Conservation (phyloP, 2,329 filamentous ascomycete species). For the Dryadomyces quercivorus region DNA sequence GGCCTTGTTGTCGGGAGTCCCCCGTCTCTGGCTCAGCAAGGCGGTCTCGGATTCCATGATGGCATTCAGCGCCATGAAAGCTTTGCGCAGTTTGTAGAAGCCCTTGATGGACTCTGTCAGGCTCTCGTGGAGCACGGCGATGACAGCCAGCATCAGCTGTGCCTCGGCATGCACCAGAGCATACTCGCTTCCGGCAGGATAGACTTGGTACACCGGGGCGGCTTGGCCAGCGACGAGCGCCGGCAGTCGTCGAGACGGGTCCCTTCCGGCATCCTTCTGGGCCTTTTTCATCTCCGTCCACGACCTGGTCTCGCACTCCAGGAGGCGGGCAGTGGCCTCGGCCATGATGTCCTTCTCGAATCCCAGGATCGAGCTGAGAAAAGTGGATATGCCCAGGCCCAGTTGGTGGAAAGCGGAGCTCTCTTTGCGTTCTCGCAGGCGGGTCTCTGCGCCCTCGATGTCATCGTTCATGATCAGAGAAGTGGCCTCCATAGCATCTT, state of each 20-base stretch:
- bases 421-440: constrained; percentile 58
- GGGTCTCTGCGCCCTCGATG: constrained; percentile 68
- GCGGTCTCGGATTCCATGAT: constrained; percentile 62
- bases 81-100: constrained; percentile 86
- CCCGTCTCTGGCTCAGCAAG: constrained; percentile 3
- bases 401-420: constrained; percentile 82
- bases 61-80: constrained; percentile 68
- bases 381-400: constrained; percentile 68
- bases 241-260: too few relatives aligned
- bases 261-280: constrained; percentile 38
- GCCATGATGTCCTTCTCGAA: constrained; percentile 89
- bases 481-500: constrained; percentile 51
- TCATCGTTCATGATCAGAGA: constrained; percentile 79
- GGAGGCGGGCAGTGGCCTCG: constrained; percentile 61
- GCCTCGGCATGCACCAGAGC: constrained; percentile 73
- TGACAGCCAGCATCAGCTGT: constrained; percentile 79
- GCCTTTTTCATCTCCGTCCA: constrained; percentile 66
- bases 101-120: constrained; percentile 82
- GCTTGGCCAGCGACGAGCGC: neutral
- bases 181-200: constrained; percentile 77
- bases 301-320: constrained; percentile 63
- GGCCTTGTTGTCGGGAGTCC: neutral
- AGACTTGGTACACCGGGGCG: constrained; percentile 38
- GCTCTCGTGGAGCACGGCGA: constrained; percentile 84
- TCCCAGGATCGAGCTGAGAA: constrained; percentile 75